These are phyloP conservation scores for Vigna reflexopilosa DNA, from an alignment of 306 rosid genomes.

Conservation along the genomic window DNA sequence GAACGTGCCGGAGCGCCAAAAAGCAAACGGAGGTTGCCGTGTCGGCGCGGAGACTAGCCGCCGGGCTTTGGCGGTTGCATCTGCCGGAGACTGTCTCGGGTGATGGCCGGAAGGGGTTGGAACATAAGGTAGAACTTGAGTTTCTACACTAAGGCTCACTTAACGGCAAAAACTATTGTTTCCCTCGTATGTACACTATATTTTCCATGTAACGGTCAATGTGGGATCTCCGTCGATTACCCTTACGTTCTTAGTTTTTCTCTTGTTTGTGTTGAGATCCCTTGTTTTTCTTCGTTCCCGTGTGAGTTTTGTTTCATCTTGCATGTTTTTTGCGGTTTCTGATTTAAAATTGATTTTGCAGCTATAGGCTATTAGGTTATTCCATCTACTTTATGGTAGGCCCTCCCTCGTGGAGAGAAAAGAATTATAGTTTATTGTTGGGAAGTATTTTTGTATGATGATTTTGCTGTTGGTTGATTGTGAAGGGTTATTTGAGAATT, in stretches of 20 bases:
- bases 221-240: background rate
- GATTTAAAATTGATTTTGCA: conserved; percentile 35
- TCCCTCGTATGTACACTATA: background rate
- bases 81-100: conserved; percentile 60
- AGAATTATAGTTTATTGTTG: conserved; percentile 15
- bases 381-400: conserved; percentile 28
- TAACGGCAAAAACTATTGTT: background rate
- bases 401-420: conserved; percentile 16
- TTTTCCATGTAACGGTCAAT: background rate
- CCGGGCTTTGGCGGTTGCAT: conserved; percentile 87
- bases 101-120: conserved; percentile 33
- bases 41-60: conserved; percentile 90
- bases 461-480: conserved; percentile 40
- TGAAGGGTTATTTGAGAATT: conserved; percentile 37
- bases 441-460: conserved; percentile 18
- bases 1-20: conserved; percentile 46
- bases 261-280: conserved; percentile 42
- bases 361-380: conserved; percentile 22
- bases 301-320: background rate
- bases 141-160: background rate
- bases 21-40: conserved; percentile 46
- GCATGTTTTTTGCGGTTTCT: conserved; percentile 28
- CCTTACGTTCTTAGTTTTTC: background rate
- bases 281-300: conserved; percentile 1
- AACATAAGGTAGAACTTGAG: conserved; percentile 63